Conservation (phyloP, 768 basidiomycete species). For the Boletus tomentosulus region DNA sequence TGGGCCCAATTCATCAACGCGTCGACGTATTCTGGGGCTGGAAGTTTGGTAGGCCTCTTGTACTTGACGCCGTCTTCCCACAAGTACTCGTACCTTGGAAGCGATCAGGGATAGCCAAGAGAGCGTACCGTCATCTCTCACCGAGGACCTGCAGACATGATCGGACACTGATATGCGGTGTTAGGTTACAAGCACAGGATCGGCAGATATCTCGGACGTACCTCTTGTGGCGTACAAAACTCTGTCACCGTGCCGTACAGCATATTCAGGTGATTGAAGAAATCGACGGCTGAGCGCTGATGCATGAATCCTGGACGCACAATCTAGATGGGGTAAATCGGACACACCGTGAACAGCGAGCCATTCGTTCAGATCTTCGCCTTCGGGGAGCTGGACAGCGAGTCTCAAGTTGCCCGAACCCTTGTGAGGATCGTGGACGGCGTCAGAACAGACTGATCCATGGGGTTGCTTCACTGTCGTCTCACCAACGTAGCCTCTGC, state of each 20-base stretch:
- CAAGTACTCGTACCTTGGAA: constrained; percentile 83
- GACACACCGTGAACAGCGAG: constrained; percentile 93
- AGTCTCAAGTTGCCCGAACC: constrained; percentile 93
- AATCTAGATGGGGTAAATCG: not conserved
- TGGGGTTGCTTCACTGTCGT: not conserved
- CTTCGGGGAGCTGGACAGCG: constrained; percentile 92
- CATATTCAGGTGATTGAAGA: constrained; percentile 99
- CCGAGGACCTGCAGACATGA: constrained; percentile 96
- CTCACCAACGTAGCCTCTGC: constrained; percentile 89
- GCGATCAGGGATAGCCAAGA: constrained; percentile 2
- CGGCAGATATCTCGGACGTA: constrained; percentile 30
- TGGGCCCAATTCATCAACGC: constrained; percentile 99
- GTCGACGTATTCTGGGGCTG: constrained; percentile 95
- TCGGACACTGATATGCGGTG: constrained; percentile 62
- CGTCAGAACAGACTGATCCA: constrained; percentile 11
- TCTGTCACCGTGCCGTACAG: constrained; percentile 97
- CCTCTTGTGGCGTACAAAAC: constrained; percentile 94
- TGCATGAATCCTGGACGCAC: not conserved
- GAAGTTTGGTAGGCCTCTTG: constrained; percentile 89
- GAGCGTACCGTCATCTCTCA: constrained; percentile 31
- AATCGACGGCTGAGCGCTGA: constrained; percentile 80
- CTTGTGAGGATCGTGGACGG: constrained; percentile 34
- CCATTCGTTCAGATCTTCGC: constrained; percentile 98
- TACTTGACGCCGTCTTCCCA: constrained; percentile 91
- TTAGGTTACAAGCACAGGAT: constrained; percentile 7